phyloP scores from a whole-genome alignment of 2,329 filamentous ascomycete species.

The Aspergillus sp. region DNA sequence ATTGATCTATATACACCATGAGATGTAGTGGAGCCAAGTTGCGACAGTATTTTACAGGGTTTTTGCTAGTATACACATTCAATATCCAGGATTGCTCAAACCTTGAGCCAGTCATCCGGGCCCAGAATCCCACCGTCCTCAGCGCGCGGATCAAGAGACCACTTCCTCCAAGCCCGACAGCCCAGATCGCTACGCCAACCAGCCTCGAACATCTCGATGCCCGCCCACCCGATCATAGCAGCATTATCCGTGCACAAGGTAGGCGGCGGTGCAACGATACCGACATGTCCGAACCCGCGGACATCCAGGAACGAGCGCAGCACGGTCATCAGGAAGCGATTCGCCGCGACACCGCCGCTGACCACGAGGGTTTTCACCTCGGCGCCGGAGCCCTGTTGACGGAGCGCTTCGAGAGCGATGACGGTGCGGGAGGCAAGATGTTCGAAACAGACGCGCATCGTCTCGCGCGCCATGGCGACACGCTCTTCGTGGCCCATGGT shows the following conservation, averaged over 20 bases:
- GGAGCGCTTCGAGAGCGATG: conserved; percentile 59
- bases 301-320: conserved; percentile 60
- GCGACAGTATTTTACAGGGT: background rate
- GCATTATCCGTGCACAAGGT: conserved; percentile 90
- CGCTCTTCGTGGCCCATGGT: conserved; percentile 60
- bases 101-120: conserved; percentile 50
- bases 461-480: conserved; percentile 65
- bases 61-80: background rate
- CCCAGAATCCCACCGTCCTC: conserved; percentile 69
- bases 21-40: background rate
- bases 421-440: conserved; percentile 76
- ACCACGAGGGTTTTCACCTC: conserved; percentile 68
- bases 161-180: conserved; percentile 64
- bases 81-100: conserved; percentile 15
- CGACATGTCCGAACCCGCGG: conserved; percentile 63
- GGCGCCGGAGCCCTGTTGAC: conserved; percentile 13
- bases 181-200: conserved; percentile 67
- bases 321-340: conserved; percentile 73
- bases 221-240: conserved; percentile 95
- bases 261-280: conserved; percentile 71
- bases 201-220: conserved; percentile 83
- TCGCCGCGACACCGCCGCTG: conserved; percentile 87
- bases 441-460: conserved; percentile 82
- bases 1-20: background rate
- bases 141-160: conserved; percentile 66